Evolutionary conservation across 2,329 filamentous ascomycete genomes (phyloP).

Genomic region (Beauveria sp.): DNA sequence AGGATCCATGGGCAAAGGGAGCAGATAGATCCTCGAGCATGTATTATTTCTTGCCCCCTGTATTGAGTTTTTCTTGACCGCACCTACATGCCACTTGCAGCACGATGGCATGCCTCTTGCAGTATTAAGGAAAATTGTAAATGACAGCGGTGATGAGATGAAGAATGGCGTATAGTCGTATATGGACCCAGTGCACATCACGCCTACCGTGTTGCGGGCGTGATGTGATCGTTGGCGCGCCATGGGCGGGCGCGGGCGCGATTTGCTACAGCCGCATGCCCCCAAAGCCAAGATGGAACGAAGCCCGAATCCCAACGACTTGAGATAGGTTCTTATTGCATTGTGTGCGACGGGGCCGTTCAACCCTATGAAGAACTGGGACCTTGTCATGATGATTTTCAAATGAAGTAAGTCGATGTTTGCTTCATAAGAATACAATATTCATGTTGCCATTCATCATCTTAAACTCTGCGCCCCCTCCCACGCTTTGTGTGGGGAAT

Average conservation of each 20-base stretch:
- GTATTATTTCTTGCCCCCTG: conserved; percentile 38
- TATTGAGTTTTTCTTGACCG: conserved; percentile 3
- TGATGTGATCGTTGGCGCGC: not conserved
- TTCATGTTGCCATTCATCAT: not conserved
- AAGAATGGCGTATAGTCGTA: not conserved
- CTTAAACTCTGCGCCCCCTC: not conserved
- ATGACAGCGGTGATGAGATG: not conserved
- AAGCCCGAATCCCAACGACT: too few relatives aligned
- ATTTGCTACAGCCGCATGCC: too few relatives aligned
- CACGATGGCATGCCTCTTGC: not conserved
- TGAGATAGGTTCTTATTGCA: too few relatives aligned
- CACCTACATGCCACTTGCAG: not conserved
- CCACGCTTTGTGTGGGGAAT: not conserved
- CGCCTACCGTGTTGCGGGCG: too few relatives aligned
- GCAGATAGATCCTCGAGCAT: conserved; percentile 30
- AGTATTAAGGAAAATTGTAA: not conserved
- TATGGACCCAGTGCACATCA: not conserved
- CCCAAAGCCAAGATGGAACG: too few relatives aligned
- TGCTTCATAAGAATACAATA: too few relatives aligned
- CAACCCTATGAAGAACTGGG: too few relatives aligned
- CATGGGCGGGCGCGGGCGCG: too few relatives aligned
- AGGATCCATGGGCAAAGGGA: conserved; percentile 21
- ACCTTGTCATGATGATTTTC: too few relatives aligned
- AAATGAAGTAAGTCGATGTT: too few relatives aligned
- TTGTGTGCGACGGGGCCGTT: too few relatives aligned